Evolutionary conservation across 2,329 filamentous ascomycete species (phyloP), one percentile per base, ranked within the genome.

Genomic region (Colletotrichum echinochloae): DNA sequence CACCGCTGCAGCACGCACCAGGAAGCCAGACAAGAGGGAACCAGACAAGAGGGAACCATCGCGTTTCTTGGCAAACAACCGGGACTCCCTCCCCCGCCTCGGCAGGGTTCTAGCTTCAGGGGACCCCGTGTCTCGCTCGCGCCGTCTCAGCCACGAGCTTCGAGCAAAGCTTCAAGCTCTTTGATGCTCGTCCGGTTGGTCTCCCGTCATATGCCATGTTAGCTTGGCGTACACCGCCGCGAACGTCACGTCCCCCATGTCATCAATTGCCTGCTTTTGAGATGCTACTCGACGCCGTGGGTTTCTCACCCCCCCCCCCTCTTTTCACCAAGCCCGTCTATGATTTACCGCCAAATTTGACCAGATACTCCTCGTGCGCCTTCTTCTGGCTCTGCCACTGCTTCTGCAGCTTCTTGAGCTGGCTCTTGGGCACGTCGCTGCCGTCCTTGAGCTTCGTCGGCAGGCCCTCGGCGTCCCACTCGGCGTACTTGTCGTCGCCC

Each of bases 341-440:
- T 60, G 71, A 60, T 48, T 71, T 63, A 11, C 46, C 59, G 20
- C 70, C 72, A 44, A 72, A 73, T 46, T 73, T 73, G 35, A 56
- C 56, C 41, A 72, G 60, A 18, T 78, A 92, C 72, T 91, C 89
- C 73, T 95, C 91, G 79, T 95, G 91, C 69, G 88, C 80, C 86
- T 95, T 97, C 86, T 94, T 96, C 84, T 98, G 95, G 78, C 87
- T 90, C 75, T 97, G 92, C 93, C 93, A 97, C 66, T 94, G 91
- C 85, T 98, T 98, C 82, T 86, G 91, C 75, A 97, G 80, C 84
- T 94, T 95, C 87, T 98, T 98, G 60, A 83, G 77, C 77, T 90
- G 88, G 70, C 88, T 92, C 85, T 97, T 97, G 5, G 93, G 88
- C 46, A 98, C 86, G 74, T 97, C 94, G 71, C 89, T 90, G 0